Base-by-base conservation (phyloP, 352 stramenopile genomes). In the Phytophthora colocasiae region DNA sequence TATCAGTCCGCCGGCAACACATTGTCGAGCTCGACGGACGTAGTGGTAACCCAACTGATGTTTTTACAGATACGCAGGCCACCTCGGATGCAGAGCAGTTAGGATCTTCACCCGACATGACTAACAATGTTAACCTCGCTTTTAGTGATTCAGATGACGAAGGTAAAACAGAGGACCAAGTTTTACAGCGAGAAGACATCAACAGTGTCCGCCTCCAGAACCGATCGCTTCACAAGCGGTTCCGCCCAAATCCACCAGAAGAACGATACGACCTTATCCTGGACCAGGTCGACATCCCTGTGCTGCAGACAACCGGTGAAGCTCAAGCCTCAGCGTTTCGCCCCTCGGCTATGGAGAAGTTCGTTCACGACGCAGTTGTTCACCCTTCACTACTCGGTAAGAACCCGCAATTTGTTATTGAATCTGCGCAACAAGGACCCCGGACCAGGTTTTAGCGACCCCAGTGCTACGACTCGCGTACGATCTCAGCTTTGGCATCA, bases 401-500 rank as follows among this genome's bases (percentile, higher is more conserved):
- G 59, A 68, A 57, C 12, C 6, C 32, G 36, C 59, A 68, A 47
- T 32, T 34, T n/a, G 34, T 68, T 14, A 12, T 68, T 2, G 59
- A 68, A 47, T 15, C 43, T n/a, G 50, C 45, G 0, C 51, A 68
- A 14, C 59, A 68, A 40, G 32, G 24, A 40, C 17, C 6, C 0
- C 17, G 15, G 1, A 68, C 43, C 3, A 56, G 52, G 44, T 62
- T 52, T 17, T 62, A 0, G 59, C 50, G 2, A 49, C 51, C 19
- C 19, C 19, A 9, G 51, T 57, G 14, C 14, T 68, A 29, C 58
- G 58, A 9, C 6, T 5, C 9, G 22, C 50, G 2, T 61, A 66
- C 41, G 49, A 66, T 14, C 22, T 46, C 31, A 67, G 43, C 14
- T 67, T 67, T 6, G 50, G 43, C 2, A 24, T 57, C 10, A 7